Evolutionary conservation across 129 eudicot species (phyloP), one percentile per base, ranked within the genome.

Genomic region (Erigeron canadensis): DNA sequence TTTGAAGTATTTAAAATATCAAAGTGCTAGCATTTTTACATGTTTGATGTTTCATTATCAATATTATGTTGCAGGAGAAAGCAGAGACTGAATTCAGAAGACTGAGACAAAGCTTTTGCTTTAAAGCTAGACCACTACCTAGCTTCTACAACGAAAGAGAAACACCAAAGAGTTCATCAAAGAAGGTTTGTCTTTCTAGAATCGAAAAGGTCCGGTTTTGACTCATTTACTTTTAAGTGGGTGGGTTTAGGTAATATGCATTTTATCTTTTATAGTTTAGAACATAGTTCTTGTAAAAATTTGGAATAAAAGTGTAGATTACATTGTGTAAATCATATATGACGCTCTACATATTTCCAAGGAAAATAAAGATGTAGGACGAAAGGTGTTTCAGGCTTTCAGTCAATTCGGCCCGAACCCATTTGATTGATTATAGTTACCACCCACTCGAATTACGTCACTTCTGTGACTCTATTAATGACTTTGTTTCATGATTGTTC

Each of bases 101-200:
- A 84, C 57, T 94, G 63, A 81, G 98, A 38, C 89, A 84, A 69
- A 86, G 90, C 80, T 80, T 94, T 73, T 94, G 95, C 84, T 94
- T 89, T 80, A 87, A 83, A 77, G 93, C 90, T 58, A 88, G 88
- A 15, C 91, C 95, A 4, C 78, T 86, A 56, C 96, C 93, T 10
- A 84, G 89, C 59, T 86, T 86, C 67, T 87, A 87, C 65, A 86
- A 75, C 44, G 88, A 77, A 40, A 81, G 80, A 48, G 94, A 88
- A 85, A 75, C 84, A 46, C 68, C 83, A 18, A 88, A 57, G 69
- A 55, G 77, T 65, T 81, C 79, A 46, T 71, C 65, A 70, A 77
- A 84, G 23, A 89, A 83, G 95, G 98, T 89, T 83, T 44, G 38
- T 11, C 44, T 62, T 50, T 50, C 21, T 60, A 7, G 10, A 37